Percentiles rank a stretch among this genome's conserved stretches.
Evolutionary conservation across 352 stramenopile species (phyloP).

Genomic region (Globisporangium irregulare): DNA sequence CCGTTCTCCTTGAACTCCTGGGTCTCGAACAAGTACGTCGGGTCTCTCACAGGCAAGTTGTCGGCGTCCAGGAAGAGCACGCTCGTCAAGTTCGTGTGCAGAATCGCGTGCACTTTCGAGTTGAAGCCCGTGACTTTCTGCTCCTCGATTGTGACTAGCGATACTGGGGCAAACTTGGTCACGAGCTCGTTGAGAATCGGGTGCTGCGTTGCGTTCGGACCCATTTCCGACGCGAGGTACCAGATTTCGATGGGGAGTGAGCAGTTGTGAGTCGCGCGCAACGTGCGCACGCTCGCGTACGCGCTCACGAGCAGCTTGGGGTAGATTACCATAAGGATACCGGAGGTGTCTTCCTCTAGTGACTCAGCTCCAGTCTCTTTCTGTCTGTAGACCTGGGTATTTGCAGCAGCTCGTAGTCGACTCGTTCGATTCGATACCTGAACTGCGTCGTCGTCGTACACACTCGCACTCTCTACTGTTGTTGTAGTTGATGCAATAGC

Average conservation of each 20-base stretch:
- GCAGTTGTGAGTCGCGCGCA: conserved; percentile 39
- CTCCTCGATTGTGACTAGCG: conserved; percentile 27
- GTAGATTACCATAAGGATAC: conserved; percentile 61
- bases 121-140: conserved; percentile 35
- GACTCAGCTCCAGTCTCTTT: background rate
- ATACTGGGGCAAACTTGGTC: conserved; percentile 22
- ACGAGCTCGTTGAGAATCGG: conserved; percentile 25
- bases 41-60: conserved; percentile 46
- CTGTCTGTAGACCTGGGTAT: background rate
- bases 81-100: conserved; percentile 31
- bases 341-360: conserved; percentile 1
- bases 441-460: background rate
- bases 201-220: conserved; percentile 19
- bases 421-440: background rate
- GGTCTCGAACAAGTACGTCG: conserved; percentile 45
- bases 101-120: conserved; percentile 46
- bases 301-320: conserved; percentile 41
- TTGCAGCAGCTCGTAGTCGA: background rate
- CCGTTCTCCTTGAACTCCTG: conserved; percentile 32
- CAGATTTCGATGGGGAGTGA: conserved; percentile 58
- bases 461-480: background rate
- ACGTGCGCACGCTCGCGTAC: conserved; percentile 36
- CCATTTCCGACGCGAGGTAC: conserved; percentile 44
- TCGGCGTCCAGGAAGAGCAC: conserved; percentile 57
- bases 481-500: background rate